Evolutionary conservation across 1,284 basidiomycete species (phyloP), one percentile per base, ranked within the genome.

Genomic region (Pseudozyma thailandica): DNA sequence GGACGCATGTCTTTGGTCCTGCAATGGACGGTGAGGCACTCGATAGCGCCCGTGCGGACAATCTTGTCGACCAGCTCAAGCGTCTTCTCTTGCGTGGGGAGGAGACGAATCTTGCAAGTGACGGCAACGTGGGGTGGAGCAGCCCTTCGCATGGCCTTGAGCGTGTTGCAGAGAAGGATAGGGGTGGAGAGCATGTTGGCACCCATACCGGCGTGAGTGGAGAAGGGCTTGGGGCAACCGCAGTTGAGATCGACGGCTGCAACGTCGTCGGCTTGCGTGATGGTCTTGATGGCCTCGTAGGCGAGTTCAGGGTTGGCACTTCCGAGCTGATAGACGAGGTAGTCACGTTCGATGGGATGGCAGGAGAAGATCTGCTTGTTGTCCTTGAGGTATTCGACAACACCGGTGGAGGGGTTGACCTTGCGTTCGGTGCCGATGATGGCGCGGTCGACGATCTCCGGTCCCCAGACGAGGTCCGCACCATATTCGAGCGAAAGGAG

Each of bases 361-460:
- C 91, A 93, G 7, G 92, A 89, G 84, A 94, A 98, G 74, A 98
- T 91, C 12, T 89, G 20, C 89, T 89, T 85, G 90, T 90, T 44
- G 79, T 86, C 74, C 62, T 87, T 87, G 45, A 90, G 87, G 84
- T 91, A 98, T 10, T 91, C 91, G 63, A 99, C 87, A n/a, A 94
- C 89, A 16, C 95, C 95, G 0, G 92, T 94, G 18, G 85, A 79
- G 92, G 93, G 88, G 86, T 98, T 89, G 13, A 97, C 92, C 21
- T 86, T 88, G 53, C 95, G 87, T 71, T 90, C 87, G 0, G 91
- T 85, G 55, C 94, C 92, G 43, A 98, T 86, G 58, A 99, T 94
- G 13, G 96, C 96, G 83, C 92, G 93, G 84, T 99, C 96, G 6
- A 99, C 91, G 43, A 93, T 91, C 82, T 98, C 96, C 0, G 95